phyloP scores from a whole-genome alignment of 805 yeast species.

The Blastobotrys peoriensis region DNA sequence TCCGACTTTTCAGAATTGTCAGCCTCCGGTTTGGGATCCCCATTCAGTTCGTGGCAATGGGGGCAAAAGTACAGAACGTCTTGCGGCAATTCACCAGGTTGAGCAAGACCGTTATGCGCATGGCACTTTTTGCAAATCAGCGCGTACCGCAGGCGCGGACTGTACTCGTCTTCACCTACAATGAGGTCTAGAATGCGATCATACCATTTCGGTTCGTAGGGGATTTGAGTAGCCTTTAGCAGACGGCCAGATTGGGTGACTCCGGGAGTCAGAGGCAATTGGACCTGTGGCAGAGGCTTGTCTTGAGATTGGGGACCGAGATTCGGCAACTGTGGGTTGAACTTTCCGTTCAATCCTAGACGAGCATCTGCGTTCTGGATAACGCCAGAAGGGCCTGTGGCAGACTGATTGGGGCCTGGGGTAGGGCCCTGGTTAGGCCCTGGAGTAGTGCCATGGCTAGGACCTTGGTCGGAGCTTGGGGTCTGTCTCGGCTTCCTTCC shows the following conservation, averaged over 20 bases:
- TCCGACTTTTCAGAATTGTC: background rate
- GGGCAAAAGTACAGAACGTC: constrained; percentile 58
- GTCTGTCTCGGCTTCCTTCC: no score
- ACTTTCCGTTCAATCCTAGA: background rate
- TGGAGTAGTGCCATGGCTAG: background rate
- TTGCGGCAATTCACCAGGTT: constrained; percentile 53
- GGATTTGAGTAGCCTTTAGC: constrained; percentile 1
- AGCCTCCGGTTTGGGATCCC: background rate
- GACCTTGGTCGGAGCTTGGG: background rate
- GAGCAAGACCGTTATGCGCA: constrained; percentile 75
- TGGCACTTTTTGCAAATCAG: constrained; percentile 62
- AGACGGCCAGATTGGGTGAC: background rate
- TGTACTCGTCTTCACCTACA: constrained; percentile 59
- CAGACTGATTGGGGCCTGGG: background rate
- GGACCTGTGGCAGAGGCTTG: background rate
- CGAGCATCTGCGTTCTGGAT: background rate
- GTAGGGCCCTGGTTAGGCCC: background rate
- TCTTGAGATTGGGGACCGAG: background rate
- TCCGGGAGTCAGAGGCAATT: background rate
- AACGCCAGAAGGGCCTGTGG: background rate
- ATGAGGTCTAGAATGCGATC: constrained; percentile 39
- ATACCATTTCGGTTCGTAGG: constrained; percentile 33
- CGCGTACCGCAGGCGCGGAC: constrained; percentile 59
- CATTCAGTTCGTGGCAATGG: constrained; percentile 38
- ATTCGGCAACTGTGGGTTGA: background rate